Evolutionary conservation across 306 rosid species (phyloP).

Genomic region (Ormosia semicastrata): DNA sequence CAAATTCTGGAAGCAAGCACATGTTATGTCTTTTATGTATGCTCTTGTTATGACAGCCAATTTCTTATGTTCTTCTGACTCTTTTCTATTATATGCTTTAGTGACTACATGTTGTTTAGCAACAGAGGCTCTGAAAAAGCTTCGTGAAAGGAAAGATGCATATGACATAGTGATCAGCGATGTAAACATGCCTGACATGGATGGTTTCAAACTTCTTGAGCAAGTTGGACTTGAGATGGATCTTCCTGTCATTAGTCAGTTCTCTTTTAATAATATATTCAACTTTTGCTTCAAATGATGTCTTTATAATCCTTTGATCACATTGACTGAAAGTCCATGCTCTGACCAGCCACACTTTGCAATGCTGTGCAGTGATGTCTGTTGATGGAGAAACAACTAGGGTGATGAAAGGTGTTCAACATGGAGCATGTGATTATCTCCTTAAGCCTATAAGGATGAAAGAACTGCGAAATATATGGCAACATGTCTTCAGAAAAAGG

Average conservation of each 20-base stretch:
- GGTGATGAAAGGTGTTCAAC: constrained; percentile 94
- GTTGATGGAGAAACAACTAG: constrained; percentile 84
- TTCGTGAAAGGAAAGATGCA: constrained; percentile 78
- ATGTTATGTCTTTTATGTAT: not conserved
- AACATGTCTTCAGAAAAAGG: constrained; percentile 77
- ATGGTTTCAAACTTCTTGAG: constrained; percentile 92
- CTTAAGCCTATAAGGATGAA: constrained; percentile 93
- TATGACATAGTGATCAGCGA: constrained; percentile 92
- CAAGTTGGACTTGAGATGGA: constrained; percentile 98
- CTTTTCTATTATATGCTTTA: constrained; percentile 24
- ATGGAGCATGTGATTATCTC: constrained; percentile 94
- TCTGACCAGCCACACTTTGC: constrained; percentile 32
- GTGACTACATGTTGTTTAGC: constrained; percentile 89
- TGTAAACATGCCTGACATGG: constrained; percentile 99
- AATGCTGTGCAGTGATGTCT: constrained; percentile 75
- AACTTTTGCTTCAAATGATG: constrained; percentile 23
- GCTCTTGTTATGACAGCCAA: not conserved
- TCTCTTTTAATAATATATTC: constrained; percentile 27
- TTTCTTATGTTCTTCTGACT: constrained; percentile 11
- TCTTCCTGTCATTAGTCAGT: constrained; percentile 90
- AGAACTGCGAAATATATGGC: constrained; percentile 90
- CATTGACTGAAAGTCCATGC: constrained; percentile 14
- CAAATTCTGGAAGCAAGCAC: not conserved
- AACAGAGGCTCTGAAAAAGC: constrained; percentile 64
- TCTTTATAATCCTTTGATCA: not conserved